Percentiles rank a stretch among this genome's conserved stretches.
Evolutionary conservation across 2,329 filamentous ascomycete genomes (phyloP).

Genomic region (Cadophora sp.): DNA sequence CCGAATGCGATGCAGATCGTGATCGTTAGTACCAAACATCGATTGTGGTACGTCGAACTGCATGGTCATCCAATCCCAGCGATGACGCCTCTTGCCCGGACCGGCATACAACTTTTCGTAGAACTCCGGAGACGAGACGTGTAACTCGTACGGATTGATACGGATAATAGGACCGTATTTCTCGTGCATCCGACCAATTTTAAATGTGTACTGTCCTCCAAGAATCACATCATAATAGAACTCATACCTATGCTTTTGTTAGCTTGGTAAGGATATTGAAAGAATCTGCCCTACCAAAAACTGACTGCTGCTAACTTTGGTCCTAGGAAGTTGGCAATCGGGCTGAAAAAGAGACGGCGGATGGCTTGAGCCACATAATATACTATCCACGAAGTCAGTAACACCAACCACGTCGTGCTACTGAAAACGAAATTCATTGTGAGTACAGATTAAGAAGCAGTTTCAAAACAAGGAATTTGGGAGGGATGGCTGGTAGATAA

Average conservation of each 20-base stretch:
- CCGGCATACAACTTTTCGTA: constrained; percentile 49
- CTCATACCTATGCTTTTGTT: constrained; percentile 34
- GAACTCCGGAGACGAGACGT: constrained; percentile 47
- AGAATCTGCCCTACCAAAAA: constrained; percentile 28
- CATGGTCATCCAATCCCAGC: constrained; percentile 27
- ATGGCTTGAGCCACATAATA: constrained; percentile 1
- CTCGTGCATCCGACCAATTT: constrained; percentile 51
- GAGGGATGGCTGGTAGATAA: neutral
- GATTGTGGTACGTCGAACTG: constrained; percentile 22
- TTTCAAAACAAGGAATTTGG: neutral
- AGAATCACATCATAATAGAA: constrained; percentile 38
- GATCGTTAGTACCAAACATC: constrained; percentile 26
- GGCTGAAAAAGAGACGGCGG: constrained; percentile 44
- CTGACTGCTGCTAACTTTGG: constrained; percentile 44
- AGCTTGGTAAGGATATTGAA: neutral
- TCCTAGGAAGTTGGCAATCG: constrained; percentile 44
- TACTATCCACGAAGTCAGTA: neutral
- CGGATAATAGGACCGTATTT: constrained; percentile 48
- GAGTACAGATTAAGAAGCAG: neutral
- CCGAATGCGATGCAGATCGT: constrained; percentile 32
- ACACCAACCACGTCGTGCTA: neutral
- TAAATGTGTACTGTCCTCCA: constrained; percentile 43
- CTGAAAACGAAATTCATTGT: neutral
- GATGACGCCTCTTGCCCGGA: constrained; percentile 16
- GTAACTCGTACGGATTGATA: constrained; percentile 49